Evolutionary conservation across 768 basidiomycete species (phyloP), one percentile per base, ranked within the genome.

Genomic region (Clitopilus passeckerianus): DNA sequence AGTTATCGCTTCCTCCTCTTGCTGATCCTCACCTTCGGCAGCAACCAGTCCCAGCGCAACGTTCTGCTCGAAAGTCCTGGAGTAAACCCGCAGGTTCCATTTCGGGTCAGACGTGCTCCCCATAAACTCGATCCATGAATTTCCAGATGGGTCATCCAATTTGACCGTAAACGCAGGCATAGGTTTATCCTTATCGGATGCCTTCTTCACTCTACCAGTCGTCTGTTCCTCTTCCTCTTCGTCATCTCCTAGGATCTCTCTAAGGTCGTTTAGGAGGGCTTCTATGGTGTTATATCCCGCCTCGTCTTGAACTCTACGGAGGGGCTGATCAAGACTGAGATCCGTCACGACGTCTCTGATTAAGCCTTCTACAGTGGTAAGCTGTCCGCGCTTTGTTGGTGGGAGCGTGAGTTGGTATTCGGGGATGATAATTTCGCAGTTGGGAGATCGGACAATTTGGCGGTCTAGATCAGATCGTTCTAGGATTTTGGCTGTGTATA

Each of bases 351-450:
- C 86, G 64, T 96, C 88, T 24, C 88, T 82, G 33, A 99, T 74
- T 63, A 98, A 83, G 35, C 97, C 96, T 71, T 99, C 97, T 53
- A 98, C 83, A 1, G 94, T 99, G n/a, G 96, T 98, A 12, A 99
- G 84, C 68, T 97, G 94, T 9, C 96, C 96, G 15, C 92, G 85
- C 6, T 77, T 77, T 9, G 86, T 84, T 0, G 91, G 78, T 0
- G 97, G 97, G 30, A 99, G 90, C 1, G 93, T 96, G 61, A 99
- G 81, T 64, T 94, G 86, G 65, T 90, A 84, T 70, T 98, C 94
- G 18, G 93, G 92, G 59, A 99, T 88, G 50, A 77, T 68, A 65
- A 98, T 81, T 59, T 91, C 87, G 73, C 91, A 91, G 8, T 85
- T 83, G 7, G 86, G 78, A 1, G 95, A 95, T 64, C 95, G 92